These are phyloP conservation scores for Colletotrichum agaves DNA, from an alignment of 2,329 filamentous ascomycete genomes.

Conservation along the genomic window DNA sequence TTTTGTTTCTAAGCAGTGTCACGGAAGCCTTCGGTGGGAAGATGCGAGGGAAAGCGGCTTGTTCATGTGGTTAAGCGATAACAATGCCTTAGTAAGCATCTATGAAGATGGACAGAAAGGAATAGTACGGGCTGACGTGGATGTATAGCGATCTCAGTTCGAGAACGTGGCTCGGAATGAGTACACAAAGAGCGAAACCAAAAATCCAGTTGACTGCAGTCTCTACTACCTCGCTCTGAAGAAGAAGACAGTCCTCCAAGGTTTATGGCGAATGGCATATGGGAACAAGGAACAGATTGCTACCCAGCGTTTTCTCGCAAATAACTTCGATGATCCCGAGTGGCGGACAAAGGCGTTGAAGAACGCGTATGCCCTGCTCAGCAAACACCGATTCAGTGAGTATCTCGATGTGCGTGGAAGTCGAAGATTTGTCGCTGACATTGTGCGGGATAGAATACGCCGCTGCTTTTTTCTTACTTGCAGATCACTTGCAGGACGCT, in stretches of 20 bases:
- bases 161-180: conserved; percentile 93
- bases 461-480: conserved; percentile 93
- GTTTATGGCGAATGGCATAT: conserved; percentile 92
- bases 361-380: conserved; percentile 95
- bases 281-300: conserved; percentile 88
- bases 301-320: conserved; percentile 83
- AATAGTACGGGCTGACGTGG: conserved; percentile 22
- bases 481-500: conserved; percentile 85
- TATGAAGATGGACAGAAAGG: too few species aligned
- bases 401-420: conserved; percentile 4
- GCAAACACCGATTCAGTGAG: conserved; percentile 85
- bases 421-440: conserved; percentile 42
- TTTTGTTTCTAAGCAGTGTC: conserved; percentile 82
- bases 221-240: conserved; percentile 90
- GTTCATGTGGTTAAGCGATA: conserved; percentile 93
- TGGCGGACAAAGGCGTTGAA: conserved; percentile 93
- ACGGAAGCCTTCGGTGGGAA: conserved; percentile 84
- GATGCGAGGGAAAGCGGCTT: conserved; percentile 87
- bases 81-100: conserved; percentile 74
- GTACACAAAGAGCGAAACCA: conserved; percentile 87
- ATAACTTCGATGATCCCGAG: conserved; percentile 87
- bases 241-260: conserved; percentile 91
- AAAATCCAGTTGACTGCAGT: conserved; percentile 90
- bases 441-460: conserved; percentile 80
- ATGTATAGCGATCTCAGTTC: conserved; percentile 75